Evolutionary conservation across 1,139 yeast genomes (phyloP).

Genomic region (Scheffersomyces illinoinensis): DNA sequence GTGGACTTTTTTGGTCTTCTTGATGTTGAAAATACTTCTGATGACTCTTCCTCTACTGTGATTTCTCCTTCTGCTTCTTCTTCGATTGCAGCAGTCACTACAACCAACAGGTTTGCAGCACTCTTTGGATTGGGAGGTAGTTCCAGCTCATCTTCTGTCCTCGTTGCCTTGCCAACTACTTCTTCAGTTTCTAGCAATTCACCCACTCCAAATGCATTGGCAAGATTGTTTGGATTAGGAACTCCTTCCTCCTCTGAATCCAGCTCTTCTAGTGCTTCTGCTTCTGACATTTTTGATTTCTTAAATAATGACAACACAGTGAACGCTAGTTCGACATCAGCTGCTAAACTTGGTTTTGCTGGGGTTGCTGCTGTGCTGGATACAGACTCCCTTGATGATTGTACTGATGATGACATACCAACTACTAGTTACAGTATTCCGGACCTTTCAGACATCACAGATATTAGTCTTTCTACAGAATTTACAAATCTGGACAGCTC

Average conservation of each 20-base stretch:
- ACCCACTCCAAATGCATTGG: neutral
- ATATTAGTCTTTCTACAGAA: too few species aligned
- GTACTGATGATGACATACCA: neutral
- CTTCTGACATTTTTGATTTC: conserved; percentile 3
- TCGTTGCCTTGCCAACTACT: neutral
- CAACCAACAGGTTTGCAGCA: too few species aligned
- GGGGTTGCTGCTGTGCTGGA: neutral
- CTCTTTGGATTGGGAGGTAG: too few species aligned
- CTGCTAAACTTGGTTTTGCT: neutral
- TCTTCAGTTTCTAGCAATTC: neutral
- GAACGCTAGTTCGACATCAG: conserved; percentile 3
- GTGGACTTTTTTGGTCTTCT: neutral
- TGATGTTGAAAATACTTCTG: neutral
- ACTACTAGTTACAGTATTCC: neutral
- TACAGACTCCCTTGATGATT: neutral
- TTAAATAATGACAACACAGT: conserved; percentile 2
- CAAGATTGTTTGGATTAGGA: conserved; percentile 2
- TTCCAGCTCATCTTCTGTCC: neutral
- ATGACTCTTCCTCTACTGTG: neutral
- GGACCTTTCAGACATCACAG: neutral
- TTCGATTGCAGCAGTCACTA: too few species aligned
- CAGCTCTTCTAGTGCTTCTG: conserved; percentile 4
- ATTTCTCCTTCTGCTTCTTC: too few species aligned
- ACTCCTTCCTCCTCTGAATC: conserved; percentile 1
- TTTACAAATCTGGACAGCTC: neutral